Percentiles rank a stretch among this genome's conserved stretches.
phyloP scores from a whole-genome alignment of 2,329 filamentous ascomycete species.

The Sarocladium kiliense region DNA sequence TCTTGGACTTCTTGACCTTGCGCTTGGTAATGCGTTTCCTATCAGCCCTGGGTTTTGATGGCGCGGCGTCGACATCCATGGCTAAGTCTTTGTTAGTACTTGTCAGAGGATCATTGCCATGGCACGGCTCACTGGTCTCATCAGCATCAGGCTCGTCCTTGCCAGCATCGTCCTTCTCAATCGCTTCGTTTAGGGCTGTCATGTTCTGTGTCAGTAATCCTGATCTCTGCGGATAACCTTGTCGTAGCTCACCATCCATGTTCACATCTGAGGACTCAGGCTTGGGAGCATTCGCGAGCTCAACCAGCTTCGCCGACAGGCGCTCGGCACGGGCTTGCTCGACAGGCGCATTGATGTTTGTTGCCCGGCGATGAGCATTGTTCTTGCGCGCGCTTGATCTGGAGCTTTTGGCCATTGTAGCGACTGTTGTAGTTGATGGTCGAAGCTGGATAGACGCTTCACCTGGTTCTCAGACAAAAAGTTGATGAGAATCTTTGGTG shows the following conservation, averaged over 20 bases:
- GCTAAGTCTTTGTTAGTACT: constrained; percentile 19
- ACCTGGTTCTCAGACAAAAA: background rate
- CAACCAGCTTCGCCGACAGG: constrained; percentile 79
- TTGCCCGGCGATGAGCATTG: constrained; percentile 77
- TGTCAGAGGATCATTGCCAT: constrained; percentile 8
- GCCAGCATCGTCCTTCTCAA: constrained; percentile 24
- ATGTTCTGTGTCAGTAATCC: background rate
- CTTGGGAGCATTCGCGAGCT: constrained; percentile 72
- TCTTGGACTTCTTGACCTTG: constrained; percentile 48
- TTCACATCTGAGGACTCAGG: constrained; percentile 49
- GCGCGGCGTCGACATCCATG: constrained; percentile 54
- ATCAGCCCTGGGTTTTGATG: constrained; percentile 29
- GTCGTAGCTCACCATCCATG: constrained; percentile 29
- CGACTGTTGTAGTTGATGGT: background rate
- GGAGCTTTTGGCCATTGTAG: constrained; percentile 79
- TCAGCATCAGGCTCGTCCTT: constrained; percentile 22
- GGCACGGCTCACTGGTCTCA: constrained; percentile 19
- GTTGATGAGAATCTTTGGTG: constrained; percentile 7
- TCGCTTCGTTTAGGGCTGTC: constrained; percentile 16
- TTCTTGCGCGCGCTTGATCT: constrained; percentile 74
- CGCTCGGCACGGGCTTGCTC: constrained; percentile 76
- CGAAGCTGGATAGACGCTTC: background rate
- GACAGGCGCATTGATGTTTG: constrained; percentile 77
- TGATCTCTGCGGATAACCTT: background rate
- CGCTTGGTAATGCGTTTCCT: constrained; percentile 55